Evolutionary conservation across 2,329 filamentous ascomycete genomes (phyloP).

Genomic region (Ophiocordyceps polyrhachis-furcata): DNA sequence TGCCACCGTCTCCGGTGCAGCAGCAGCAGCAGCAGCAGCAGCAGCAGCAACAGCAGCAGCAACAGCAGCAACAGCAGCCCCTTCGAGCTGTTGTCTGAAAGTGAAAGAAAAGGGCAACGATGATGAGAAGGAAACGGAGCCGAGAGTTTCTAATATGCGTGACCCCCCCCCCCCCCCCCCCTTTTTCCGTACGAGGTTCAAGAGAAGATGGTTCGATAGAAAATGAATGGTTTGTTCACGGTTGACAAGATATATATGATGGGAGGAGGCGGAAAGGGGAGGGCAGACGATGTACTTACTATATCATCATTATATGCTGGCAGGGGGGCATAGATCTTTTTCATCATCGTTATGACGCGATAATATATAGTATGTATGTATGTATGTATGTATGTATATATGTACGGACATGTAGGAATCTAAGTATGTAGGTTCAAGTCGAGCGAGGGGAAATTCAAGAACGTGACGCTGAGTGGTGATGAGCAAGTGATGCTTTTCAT

Average conservation of each 20-base stretch:
- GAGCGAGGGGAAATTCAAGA: too few species aligned
- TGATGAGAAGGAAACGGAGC: background rate
- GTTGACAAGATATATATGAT: background rate
- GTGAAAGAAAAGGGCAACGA: background rate
- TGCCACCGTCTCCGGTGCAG: constrained; percentile 6
- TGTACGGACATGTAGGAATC: too few species aligned
- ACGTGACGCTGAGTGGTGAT: too few species aligned
- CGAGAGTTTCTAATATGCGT: background rate
- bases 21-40: constrained; percentile 6
- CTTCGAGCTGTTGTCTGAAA: background rate
- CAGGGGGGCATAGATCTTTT: background rate
- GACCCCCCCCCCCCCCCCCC: too few species aligned
- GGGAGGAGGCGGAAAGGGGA: background rate
- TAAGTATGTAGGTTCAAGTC: too few species aligned
- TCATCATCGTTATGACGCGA: background rate
- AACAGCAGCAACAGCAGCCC: constrained; percentile 3
- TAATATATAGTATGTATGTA: background rate
- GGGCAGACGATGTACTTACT: background rate
- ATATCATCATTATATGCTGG: background rate
- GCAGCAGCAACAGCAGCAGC: constrained; percentile 7
- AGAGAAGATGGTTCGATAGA: background rate
- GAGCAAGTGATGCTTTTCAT: too few species aligned
- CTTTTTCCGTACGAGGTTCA: background rate
- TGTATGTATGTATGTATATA: too few species aligned
- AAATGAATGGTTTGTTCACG: background rate